Base-by-base conservation (phyloP, 2,329 filamentous ascomycete species). In the Colletotrichum eleusines region DNA sequence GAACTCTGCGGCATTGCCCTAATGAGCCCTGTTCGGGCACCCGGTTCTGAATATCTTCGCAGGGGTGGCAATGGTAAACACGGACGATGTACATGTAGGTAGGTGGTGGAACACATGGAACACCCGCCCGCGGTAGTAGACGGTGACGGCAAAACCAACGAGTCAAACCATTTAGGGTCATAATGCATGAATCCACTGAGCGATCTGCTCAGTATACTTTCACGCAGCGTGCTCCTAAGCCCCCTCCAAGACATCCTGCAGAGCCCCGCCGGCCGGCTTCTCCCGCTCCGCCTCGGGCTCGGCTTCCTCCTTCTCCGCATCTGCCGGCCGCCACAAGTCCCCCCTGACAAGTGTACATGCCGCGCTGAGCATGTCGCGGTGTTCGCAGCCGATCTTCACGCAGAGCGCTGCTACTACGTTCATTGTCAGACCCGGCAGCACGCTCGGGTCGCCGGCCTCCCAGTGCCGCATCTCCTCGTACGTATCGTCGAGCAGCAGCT, bases 381-480 rank as follows among this genome's bases (percentile, higher is more conserved):
- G 64, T 38, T 71, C 58, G 31, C 68, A 71, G 23, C 68, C 68
- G 18, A 68, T 28, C 58, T 46, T 68, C 28, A 59, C 51, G 38
- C 64, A 59, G 14, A 71, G 44, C 31, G 58, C 40, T 4, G 53
- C 33, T 14, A 40, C 66, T 16, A 73, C 53, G 5, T 63, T 73
- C 72, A 73, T 73, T n/a, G 48, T 65, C 38, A 73, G 57, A 8
- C 72, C 71, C 7, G 70, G 66, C 38, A 73, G 44, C 60, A 64
- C 64, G 40, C 69, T 54, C 7, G 64, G 59, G 26, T 73, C 66
- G 2, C 71, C 71, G n/a, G 40, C 35, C 31, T 73, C 72, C 71
- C 71, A 73, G 26, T 28, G 42, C 38, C 63, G 66, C 71, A 73
- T 64, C 63, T 73, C 72, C 7, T 63, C 53, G 18, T 65, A 72